Evolutionary conservation across 345 rosid species (phyloP).

Genomic region (Lumnitzera littorea): DNA sequence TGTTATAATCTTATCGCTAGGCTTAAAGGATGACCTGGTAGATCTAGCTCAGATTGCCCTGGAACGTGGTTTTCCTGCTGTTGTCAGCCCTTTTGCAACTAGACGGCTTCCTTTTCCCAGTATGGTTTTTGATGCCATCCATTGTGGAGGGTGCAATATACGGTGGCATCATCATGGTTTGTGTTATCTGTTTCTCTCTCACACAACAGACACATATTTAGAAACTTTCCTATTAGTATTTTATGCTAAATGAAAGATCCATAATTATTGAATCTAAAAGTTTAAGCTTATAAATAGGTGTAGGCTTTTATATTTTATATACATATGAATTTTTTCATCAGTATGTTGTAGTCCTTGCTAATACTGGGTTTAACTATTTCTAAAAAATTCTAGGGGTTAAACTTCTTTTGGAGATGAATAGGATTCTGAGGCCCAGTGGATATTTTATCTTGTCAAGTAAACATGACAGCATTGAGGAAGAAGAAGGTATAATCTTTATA

Average conservation of each 20-base stretch:
- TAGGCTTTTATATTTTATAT: conserved; percentile 3
- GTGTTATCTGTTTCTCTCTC: conserved; percentile 9
- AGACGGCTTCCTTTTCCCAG: conserved; percentile 92
- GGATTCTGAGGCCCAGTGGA: conserved; percentile 80
- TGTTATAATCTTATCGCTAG: conserved; percentile 66
- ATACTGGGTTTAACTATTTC: not conserved
- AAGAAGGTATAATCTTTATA: conserved; percentile 45
- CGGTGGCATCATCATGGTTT: conserved; percentile 82
- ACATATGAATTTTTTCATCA: not conserved
- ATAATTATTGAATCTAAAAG: too few relatives aligned
- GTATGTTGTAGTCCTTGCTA: too few relatives aligned
- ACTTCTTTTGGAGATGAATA: conserved; percentile 89
- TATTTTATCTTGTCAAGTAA: conserved; percentile 82
- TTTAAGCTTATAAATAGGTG: not conserved
- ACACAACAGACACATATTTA: not conserved
- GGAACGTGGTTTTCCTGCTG: conserved; percentile 84
- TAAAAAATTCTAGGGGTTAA: conserved; percentile 48
- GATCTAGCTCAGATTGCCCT: conserved; percentile 86
- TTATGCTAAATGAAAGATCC: too few relatives aligned
- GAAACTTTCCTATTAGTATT: not conserved
- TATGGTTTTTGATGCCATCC: conserved; percentile 84
- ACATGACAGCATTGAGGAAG: conserved; percentile 66
- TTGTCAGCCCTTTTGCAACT: conserved; percentile 59
- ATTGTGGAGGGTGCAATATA: conserved; percentile 71
- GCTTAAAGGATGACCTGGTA: conserved; percentile 84